phyloP scores from a whole-genome alignment of 2,329 filamentous ascomycete genomes.

The Madurella fahalii region DNA sequence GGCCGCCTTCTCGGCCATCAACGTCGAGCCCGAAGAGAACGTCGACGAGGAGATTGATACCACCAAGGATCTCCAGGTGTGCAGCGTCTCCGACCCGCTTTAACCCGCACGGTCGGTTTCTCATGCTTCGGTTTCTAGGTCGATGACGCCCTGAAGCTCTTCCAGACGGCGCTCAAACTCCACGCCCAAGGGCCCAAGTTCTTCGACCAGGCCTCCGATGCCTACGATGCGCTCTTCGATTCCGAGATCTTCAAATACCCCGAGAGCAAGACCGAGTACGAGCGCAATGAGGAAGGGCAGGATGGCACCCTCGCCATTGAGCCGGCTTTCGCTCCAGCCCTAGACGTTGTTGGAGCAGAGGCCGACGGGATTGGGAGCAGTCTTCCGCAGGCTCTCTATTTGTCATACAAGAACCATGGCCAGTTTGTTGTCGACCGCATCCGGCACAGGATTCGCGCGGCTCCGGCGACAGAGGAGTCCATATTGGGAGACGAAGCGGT shows the following conservation, averaged over 20 bases:
- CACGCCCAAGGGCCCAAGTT: conserved; percentile 80
- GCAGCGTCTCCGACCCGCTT: conserved; percentile 13
- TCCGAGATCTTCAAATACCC: conserved; percentile 94
- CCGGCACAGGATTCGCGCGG: conserved; percentile 45
- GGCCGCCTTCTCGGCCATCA: conserved; percentile 79
- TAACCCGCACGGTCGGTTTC: neutral
- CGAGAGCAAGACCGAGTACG: conserved; percentile 80
- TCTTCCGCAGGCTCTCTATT: conserved; percentile 82
- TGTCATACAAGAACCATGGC: conserved; percentile 93
- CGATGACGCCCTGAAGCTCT: conserved; percentile 92
- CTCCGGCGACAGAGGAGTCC: conserved; percentile 25
- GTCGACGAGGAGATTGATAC: conserved; percentile 89
- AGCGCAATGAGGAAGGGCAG: conserved; percentile 59
- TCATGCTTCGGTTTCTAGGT: conserved; percentile 49
- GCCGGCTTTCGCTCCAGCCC: conserved; percentile 43
- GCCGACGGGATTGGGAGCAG: conserved; percentile 74
- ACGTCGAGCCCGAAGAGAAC: conserved; percentile 89
- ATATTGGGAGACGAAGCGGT: conserved; percentile 38
- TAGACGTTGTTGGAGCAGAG: conserved; percentile 57
- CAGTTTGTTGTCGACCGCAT: conserved; percentile 82
- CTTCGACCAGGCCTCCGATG: conserved; percentile 70
- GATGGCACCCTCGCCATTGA: conserved; percentile 47
- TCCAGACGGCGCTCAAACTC: conserved; percentile 84
- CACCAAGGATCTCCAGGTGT: conserved; percentile 82
- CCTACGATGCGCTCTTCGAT: conserved; percentile 79